Conservation (phyloP, 306 rosid genomes). For the Hippophae tibetana region DNA sequence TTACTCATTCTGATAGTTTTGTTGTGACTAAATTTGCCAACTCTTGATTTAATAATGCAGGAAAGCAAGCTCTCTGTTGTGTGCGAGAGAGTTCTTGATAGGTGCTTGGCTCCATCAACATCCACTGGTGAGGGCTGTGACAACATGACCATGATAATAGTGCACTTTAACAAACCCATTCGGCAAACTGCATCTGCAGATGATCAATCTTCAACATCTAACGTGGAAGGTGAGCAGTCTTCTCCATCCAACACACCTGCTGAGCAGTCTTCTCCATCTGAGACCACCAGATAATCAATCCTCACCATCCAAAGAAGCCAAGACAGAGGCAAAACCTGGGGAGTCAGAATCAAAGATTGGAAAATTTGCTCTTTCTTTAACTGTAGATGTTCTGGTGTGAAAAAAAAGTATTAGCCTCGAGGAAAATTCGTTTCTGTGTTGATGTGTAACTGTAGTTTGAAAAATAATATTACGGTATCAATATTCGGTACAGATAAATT, state of each 20-base stretch:
- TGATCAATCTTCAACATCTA: constrained; percentile 26
- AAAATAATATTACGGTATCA: too few species aligned
- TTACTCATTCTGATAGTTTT: too few species aligned
- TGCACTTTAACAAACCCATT: constrained; percentile 64
- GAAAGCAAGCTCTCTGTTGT: constrained; percentile 66
- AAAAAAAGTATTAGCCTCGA: too few species aligned
- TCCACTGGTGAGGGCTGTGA: constrained; percentile 84
- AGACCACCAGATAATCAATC: constrained; percentile 12
- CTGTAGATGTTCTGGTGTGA: too few species aligned
- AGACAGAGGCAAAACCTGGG: constrained; percentile 25
- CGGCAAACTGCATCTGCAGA: constrained; percentile 26
- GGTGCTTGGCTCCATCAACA: constrained; percentile 87
- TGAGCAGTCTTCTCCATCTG: neutral
- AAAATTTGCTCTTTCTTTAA: too few species aligned
- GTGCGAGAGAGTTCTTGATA: constrained; percentile 75
- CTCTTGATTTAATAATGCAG: constrained; percentile 29
- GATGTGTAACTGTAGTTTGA: too few species aligned
- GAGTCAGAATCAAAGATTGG: constrained; percentile 18
- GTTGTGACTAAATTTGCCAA: neutral
- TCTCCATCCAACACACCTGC: constrained; percentile 13
- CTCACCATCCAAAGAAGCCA: constrained; percentile 29
- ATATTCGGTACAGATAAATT: too few species aligned
- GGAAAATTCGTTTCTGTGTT: too few species aligned
- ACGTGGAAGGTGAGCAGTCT: constrained; percentile 12
- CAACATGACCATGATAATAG: constrained; percentile 96